Base-by-base conservation (phyloP, 106 monocot genomes). In the Dendrobium catenatum region DNA sequence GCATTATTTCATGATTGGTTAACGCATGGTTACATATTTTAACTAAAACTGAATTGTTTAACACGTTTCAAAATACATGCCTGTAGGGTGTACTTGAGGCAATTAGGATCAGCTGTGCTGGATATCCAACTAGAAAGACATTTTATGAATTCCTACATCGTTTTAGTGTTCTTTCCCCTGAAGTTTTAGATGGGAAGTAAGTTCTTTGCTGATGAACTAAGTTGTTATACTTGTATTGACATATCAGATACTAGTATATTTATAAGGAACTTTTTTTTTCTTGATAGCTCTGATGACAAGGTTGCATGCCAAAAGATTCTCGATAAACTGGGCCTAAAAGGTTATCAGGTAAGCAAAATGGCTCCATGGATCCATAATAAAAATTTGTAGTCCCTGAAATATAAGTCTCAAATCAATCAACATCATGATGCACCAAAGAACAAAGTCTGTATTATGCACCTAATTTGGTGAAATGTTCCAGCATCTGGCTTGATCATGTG, bases 21-120 rank as follows among this genome's bases (percentile, higher is more conserved):
- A 33, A 66, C 13, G 26, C 16, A 40, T 64, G 41, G 16, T 79
- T 84, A 49, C 76, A 66, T 75, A 64, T 31, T n/a, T 58, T 20
- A 37, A 2, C 24, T 58, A 27, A 17, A 49, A 79, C 54, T 82
- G 67, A 81, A 6, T 78, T 68, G 33, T 29, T 58, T 73, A 58
- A 41, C n/a, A 19, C 29, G 67, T 67, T 75, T 46, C 41, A 46
- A 20, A 33, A 73, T 47, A 37, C 24, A n/a, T 81, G 44, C 64
- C 9, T 56, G 17, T 84, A 95, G 95, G 95, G 95, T 86, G 95
- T 95, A 78, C 95, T 95, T 84, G 95, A 95, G 86, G 95, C 95
- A 82, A 95, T 95, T 81, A 81, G 95, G 73, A 95, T 95, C 77
- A 95, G 95, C 54, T 95, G 95, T 92, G 95, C 95, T 84, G 95